Evolutionary conservation across 2,329 filamentous ascomycete species (phyloP), one percentile per base, ranked within the genome.

Genomic region (Coleophoma crateriformis): DNA sequence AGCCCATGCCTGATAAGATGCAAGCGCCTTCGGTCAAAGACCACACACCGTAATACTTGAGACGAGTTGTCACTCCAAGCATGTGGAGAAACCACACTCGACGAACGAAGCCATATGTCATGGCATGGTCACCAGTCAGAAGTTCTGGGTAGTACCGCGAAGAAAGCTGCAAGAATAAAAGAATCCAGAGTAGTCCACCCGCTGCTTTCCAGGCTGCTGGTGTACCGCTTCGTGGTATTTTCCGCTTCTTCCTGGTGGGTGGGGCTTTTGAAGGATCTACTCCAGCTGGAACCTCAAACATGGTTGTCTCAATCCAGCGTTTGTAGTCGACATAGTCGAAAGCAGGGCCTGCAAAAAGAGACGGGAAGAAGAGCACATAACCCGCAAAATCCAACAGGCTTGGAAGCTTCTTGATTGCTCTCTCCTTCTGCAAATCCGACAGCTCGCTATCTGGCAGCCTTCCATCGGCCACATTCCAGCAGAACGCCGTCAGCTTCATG

Each of bases 41-140:
- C 94, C 94, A 99, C 4, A 96, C 90, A 34, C 90, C 94, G 62
- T 99, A 99, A 71, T 96, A 99, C 71, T 99, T 99, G 61, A 88
- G 81, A 19, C 94, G 84, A 5, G 87, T 78, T 1, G 88, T 87
- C 41, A 97, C 76, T 48, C 85, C 88, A 46, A 96, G 79, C 79
- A 95, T 86, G 66, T 97, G 85, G 50, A 97, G 72, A 53, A 87
- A 77, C 74, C 85, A 90, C 38, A 96, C 72, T 41, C 92, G 83
- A 48, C 81, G 81, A 37, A 85, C 59, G 62, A 97, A 82, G 37
- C 79, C 77, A 62, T 87, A 85, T 5, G 77, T 69, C 69, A 85
- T 70, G 68, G 82, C 95, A 2, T 76, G 68, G 47, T 86, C 78
- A n/a, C 77, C 73, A 0, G 89, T 76, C 15, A 91, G 74, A 19